Evolutionary conservation across 768 basidiomycete genomes (phyloP), one percentile per base, ranked within the genome.

Genomic region (Xanthoconium purpureum): DNA sequence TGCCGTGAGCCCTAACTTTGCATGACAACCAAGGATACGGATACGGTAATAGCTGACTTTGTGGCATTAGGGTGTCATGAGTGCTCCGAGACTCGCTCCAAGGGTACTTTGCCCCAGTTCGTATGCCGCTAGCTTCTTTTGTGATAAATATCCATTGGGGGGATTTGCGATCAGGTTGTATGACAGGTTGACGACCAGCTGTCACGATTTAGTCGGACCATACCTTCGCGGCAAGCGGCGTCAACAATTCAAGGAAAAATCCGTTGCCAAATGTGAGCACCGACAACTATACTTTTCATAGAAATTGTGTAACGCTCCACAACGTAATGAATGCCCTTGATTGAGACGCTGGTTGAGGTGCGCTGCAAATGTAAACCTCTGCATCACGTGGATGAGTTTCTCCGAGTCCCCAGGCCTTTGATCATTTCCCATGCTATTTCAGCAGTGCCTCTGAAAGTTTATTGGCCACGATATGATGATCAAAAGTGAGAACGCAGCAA

Each of bases 131-230:
- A n/a, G n/a, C n/a, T n/a, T n/a, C n/a, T n/a, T n/a, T n/a, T n/a
- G 40, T 30, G 51, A 40, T n/a, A 20, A 35, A 37, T 35, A 39
- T 35, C 44, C 42, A 35, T 43, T 37, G 37, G 28, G 35, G 8
- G 29, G 43, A 50, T 46, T 45, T 51, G 38, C 46, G 35, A 11
- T 44, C 42, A 40, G 42, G 37, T n/a, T n/a, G n/a, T n/a, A n/a
- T n/a, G n/a, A n/a, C n/a, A n/a, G n/a, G 39, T 57, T 56, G 55
- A 46, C 52, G 40, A 51, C 63, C 50, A 29, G 33, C 49, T 30
- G 39, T 44, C 18, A 33, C 52, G 47, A 35, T 43, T 20, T 15
- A 15, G 8, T 8, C 14, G 38, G 14, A 8, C 38, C 29, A n/a
- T 30, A 14, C 32, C 40, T 43, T 50, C 12, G 5, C 6, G 33